Base-by-base conservation (phyloP, 306 rosid species). In the Vachellia collinsii region DNA sequence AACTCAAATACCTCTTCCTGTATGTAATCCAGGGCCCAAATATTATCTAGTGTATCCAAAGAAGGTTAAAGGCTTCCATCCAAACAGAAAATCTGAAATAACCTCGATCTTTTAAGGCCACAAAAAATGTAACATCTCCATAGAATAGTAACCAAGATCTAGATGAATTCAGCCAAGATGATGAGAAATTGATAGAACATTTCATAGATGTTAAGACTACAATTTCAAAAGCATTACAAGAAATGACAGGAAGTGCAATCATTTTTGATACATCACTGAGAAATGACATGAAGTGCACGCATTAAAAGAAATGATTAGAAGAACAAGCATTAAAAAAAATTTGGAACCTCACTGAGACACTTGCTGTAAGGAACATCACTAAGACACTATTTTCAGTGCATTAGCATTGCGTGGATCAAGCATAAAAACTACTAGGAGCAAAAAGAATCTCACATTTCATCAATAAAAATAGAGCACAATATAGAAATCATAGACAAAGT, bases 1-100 rank as follows among this genome's bases (percentile, higher is more conserved):
- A 25, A 43, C 67, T 68, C 54, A 77, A 85, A 53, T 72, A 92
- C 98, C 97, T n/a, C n/a, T n/a, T 94, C 98, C 70, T 94, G 98
- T 83, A 92, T 90, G 56, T 97, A 97, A 78, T 94, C 98, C 89
- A 94, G 84, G 36, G 98, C 91, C 68, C 98, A 89, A 54, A 94
- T 90, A 77, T 94, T 94, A 87, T 94, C 97, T 85, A 94, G 85
- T 4, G 98, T 94, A 85, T 94, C 98, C 92, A 94, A 87, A 47
- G 98, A 94, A 74, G 98, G 98, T 69, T 97, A 94, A 78, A 94
- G 97, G 70, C 98, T 97, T 77, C 98, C 98, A 75, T 94, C 97
- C 91, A 94, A 92, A 85, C 98, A 94, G 91, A 94, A 94, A 75
- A 94, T 79, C 98, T 94, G 89, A 4, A 76, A 84, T 36, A 82